Base-by-base conservation (phyloP, 257 asterid genomes). In the Avicennia marina region DNA sequence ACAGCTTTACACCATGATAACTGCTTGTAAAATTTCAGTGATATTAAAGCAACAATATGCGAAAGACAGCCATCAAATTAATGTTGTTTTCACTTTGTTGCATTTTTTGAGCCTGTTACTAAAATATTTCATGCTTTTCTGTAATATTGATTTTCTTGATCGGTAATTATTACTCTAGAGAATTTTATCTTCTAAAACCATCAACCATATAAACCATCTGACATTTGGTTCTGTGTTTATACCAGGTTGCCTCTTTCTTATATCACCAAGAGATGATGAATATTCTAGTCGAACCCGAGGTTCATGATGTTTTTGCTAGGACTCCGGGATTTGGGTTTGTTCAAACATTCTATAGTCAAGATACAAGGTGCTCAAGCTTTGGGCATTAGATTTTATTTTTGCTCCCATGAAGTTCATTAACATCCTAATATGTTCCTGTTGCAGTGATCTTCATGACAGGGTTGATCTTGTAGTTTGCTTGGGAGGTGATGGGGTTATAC, bases 401-500 rank as follows among this genome's bases (percentile, higher is more conserved):
- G 12, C 32, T 55, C 19, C 15, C 7, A 51, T 9, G 24, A 58
- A 20, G 2, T 27, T 21, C 38, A 44, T 31, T 47, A 19, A 33
- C 22, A 27, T 20, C 18, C 0, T 70, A 12, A 7, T 40, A 11
- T 36, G 13, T 44, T 72, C 36, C 55, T 63, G 50, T 38, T 76
- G 78, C 78, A 89, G 99, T 69, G 95, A 86, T 71, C 99, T 93
- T 67, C 97, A 89, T 60, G 96, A 93, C 71, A 84, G 94, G 75
- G 91, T 93, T 65, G 99, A 93, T 79, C 83, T 93, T 65, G 97
- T 93, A 20, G 93, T 94, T 64, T 93, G 99, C 80, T 83, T 93
- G 82, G 99, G 99, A 52, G 99, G 99, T 51, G 99, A 93, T 50
- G 99, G 99, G 49, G 99, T 93, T 66, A 93, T 89, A 73, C 99